These are phyloP conservation scores for Hypoxylon sp. DNA, from an alignment of 2,329 filamentous ascomycete genomes.

Conservation along the genomic window DNA sequence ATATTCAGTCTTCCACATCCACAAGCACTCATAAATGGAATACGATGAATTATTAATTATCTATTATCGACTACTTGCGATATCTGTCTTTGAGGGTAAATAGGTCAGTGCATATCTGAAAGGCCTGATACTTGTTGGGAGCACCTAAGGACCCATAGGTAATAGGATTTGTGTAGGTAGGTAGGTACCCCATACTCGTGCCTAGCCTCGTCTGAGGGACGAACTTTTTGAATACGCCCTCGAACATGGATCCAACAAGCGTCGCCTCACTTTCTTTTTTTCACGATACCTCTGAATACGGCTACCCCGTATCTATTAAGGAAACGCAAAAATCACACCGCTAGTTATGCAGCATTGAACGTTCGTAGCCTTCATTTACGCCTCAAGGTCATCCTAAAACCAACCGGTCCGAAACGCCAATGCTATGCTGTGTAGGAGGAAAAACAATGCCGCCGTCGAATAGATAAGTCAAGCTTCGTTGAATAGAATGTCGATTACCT, in stretches of 20 bases:
- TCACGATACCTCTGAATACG: conserved; percentile 16
- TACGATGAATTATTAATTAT: conserved; percentile 8
- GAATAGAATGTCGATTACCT: conserved; percentile 75
- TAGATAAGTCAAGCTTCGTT: conserved; percentile 52
- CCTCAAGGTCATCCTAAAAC: conserved; percentile 24
- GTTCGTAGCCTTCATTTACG: conserved; percentile 20
- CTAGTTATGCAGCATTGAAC: conserved; percentile 21
- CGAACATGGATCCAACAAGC: conserved; percentile 23
- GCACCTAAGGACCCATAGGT: not conserved
- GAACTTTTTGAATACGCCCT: conserved; percentile 11
- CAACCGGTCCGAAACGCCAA: conserved; percentile 34
- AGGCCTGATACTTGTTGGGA: conserved; percentile 3
- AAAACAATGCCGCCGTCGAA: not conserved
- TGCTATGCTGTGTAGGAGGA: conserved; percentile 40
- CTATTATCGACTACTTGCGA: conserved; percentile 11
- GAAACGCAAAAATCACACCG: conserved; percentile 17
- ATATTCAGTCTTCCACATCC: too few species aligned
- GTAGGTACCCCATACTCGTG: not conserved
- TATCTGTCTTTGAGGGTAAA: not conserved
- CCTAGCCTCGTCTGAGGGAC: conserved; percentile 1
- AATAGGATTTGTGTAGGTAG: conserved; percentile 6
- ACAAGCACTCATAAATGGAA: too few species aligned
- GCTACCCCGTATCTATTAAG: not conserved
- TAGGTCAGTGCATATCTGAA: not conserved
- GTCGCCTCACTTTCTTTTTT: conserved; percentile 23